A percentile compares a stretch with the other conserved stretches of the same genome.
Evolutionary conservation across 495 filamentous ascomycete species (phyloP).

Genomic region (Penicillium nucicola): DNA sequence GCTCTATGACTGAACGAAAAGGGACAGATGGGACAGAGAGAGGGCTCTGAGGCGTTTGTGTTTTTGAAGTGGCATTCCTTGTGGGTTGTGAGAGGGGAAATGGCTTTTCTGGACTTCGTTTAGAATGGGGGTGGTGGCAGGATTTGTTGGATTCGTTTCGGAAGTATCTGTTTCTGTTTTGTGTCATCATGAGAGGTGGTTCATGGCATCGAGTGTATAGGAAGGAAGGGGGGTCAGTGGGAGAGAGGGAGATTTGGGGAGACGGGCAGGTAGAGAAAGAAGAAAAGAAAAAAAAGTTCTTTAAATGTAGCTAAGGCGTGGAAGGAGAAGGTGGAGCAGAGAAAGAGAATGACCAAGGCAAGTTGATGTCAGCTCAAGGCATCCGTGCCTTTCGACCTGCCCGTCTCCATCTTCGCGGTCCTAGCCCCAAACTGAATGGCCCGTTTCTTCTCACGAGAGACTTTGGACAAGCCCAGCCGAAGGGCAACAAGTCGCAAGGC

Average conservation of each 20-base stretch:
- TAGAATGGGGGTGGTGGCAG: not conserved
- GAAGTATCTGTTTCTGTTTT: conserved; percentile 51
- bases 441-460: conserved; percentile 84
- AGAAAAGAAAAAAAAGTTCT: not conserved
- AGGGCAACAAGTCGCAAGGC: conserved; percentile 76
- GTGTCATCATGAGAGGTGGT: conserved; percentile 45
- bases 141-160: conserved; percentile 26
- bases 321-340: too few species aligned
- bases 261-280: conserved; percentile 1
- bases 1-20: conserved; percentile 8
- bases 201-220: not conserved
- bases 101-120: not conserved
- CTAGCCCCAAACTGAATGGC: conserved; percentile 87
- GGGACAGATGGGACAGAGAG: not conserved
- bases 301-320: too few species aligned
- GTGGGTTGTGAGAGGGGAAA: not conserved
- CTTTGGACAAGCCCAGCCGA: conserved; percentile 63
- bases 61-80: not conserved
- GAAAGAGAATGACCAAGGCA: not conserved
- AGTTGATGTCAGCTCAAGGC: conserved; percentile 29
- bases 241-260: not conserved
- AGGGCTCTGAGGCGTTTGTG: not conserved
- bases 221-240: not conserved
- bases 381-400: conserved; percentile 69
- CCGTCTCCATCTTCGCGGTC: conserved; percentile 80